Base-by-base conservation (phyloP, 495 filamentous ascomycete genomes). In the Podospora australis region DNA sequence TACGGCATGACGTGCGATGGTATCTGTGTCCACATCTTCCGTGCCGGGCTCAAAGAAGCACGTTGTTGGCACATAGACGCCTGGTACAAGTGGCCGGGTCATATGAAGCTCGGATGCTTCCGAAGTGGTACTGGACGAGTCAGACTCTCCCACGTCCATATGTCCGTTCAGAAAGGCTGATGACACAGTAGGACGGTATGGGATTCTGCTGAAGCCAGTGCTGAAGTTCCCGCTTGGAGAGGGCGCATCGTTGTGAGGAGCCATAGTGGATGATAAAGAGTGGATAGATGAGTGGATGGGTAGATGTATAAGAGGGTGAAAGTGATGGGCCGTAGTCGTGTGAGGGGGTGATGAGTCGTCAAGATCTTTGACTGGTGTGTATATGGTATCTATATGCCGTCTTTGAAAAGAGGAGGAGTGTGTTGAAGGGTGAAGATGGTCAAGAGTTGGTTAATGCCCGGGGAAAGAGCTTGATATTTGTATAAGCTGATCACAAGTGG, bases 31-130 rank as follows among this genome's bases (percentile, higher is more conserved):
- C 48, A 95, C 73, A 29, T 91, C 80, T 64, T 95, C 88, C 17
- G 84, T 88, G 17, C 74, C 72, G 7, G 80, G 76, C 56, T 90
- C 75, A 67, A 95, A 94, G 72, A 94, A 91, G 60, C 86, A 90
- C 73, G 89, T 82, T 17, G 86, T 90, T 10, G 88, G 88, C 39
- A 86, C 84, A 60, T 94, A 94, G 57, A 90, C 84, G 59, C 88
- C 88, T 24, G 84, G 80, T 23, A 82, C 78, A 35, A 92, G 79
- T 35, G 83, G 79, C 19, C 81, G 80, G 26, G 59, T 65, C 46
- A 68, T 69, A 52, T 72, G 70, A 50, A 73, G 62, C 17, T 64
- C 57, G 3, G 58, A 60, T 16, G 56, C 58, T 8, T 70, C 70
- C 48, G 67, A 68, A 38, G 60, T 65, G 55, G 63, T 66, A 58